These are phyloP conservation scores for Kodamaea leandrae DNA, from an alignment of 805 yeast genomes.

Conservation along the genomic window DNA sequence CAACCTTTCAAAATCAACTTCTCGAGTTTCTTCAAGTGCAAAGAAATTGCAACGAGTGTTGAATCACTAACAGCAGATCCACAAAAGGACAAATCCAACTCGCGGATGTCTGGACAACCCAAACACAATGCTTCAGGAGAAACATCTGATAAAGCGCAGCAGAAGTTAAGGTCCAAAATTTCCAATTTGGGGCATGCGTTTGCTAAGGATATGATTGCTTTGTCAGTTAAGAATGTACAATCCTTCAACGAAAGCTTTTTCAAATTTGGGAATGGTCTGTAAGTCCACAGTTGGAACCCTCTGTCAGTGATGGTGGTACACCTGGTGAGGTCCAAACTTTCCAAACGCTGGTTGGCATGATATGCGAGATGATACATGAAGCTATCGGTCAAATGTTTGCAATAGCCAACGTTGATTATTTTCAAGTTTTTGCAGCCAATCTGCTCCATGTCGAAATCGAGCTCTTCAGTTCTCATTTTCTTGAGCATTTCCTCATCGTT, in stretches of 20 bases:
- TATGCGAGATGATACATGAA: slow-evolving; percentile 61
- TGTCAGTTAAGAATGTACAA: slow-evolving; percentile 71
- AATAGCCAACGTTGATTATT: slow-evolving; percentile 61
- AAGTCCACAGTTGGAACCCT: slow-evolving; percentile 68
- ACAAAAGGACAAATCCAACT: slow-evolving; percentile 65
- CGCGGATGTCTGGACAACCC: slow-evolving; percentile 57
- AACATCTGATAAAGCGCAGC: slow-evolving; percentile 71
- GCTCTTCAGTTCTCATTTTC: neutral
- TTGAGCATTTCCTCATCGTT: slow-evolving; percentile 9
- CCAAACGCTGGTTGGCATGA: slow-evolving; percentile 55
- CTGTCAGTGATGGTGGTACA: slow-evolving; percentile 77
- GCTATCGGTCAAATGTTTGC: slow-evolving; percentile 70
- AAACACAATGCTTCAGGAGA: slow-evolving; percentile 64
- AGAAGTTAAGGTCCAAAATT: slow-evolving; percentile 62
- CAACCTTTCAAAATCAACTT: slow-evolving; percentile 62
- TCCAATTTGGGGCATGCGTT: slow-evolving; percentile 58
- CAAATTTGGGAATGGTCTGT: slow-evolving; percentile 52
- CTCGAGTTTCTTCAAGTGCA: slow-evolving; percentile 49
- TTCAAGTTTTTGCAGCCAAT: slow-evolving; percentile 61
- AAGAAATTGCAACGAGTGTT: slow-evolving; percentile 57
- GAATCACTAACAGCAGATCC: slow-evolving; percentile 79
- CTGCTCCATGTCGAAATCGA: slow-evolving; percentile 13
- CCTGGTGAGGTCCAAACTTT: slow-evolving; percentile 60
- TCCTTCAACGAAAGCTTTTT: slow-evolving; percentile 57
- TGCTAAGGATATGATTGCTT: slow-evolving; percentile 59